Conservation (phyloP, 73 alveolate species). For the Urostyla sp. region DNA sequence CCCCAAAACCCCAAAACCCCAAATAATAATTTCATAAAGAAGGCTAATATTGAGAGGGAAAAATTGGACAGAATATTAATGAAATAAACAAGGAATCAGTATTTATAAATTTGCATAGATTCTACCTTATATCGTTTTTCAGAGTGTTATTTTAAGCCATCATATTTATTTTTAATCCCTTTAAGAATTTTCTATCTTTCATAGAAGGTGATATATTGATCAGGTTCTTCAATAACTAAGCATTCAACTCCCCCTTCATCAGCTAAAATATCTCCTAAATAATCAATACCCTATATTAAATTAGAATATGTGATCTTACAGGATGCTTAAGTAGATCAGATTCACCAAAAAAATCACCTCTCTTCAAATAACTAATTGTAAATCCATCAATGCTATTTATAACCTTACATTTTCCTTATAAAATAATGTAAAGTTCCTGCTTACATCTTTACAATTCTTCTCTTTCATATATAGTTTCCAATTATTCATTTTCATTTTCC, state of each 20-base stretch:
- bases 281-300: slow-evolving; percentile 45
- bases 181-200: slow-evolving; percentile 13
- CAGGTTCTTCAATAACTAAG: slow-evolving; percentile 37
- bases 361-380: background rate
- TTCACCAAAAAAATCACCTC: slow-evolving; percentile 65
- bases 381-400: slow-evolving; percentile 48
- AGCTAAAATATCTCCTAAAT: slow-evolving; percentile 57
- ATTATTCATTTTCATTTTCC: too few species aligned
- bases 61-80: slow-evolving; percentile 9
- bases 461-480: too few species aligned
- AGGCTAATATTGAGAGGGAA: background rate
- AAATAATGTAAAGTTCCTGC: slow-evolving; percentile 10
- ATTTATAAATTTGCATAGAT: background rate
- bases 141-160: slow-evolving; percentile 22
- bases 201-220: background rate
- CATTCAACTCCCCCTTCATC: slow-evolving; percentile 40
- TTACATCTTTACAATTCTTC: background rate
- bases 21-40: too few species aligned
- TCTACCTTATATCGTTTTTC: slow-evolving; percentile 24
- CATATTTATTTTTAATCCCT: background rate
- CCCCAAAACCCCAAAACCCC: slow-evolving; percentile 52
- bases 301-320: background rate
- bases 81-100: background rate
- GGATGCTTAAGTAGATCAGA: slow-evolving; percentile 44
- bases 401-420: slow-evolving; percentile 50